Base-by-base conservation (phyloP, 2,329 filamentous ascomycete species). In the Talaromyces sp. region DNA sequence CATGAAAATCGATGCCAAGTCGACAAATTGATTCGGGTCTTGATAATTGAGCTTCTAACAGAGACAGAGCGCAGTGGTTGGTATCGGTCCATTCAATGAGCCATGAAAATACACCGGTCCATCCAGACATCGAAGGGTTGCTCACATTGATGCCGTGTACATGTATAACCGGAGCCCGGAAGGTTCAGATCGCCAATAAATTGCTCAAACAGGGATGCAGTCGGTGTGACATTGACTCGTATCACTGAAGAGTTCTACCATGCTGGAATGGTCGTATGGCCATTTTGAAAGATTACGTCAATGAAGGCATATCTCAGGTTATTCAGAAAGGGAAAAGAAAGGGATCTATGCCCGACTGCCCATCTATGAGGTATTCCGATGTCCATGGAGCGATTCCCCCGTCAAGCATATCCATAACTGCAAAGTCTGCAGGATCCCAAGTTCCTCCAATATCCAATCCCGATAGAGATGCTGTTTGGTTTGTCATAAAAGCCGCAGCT, bases 321-420 rank as follows among this genome's bases (percentile, higher is more conserved):
- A 2, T 1, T 47, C 39, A 57, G 16, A 53, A 58, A 9, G 53
- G 56, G 41, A 58, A 56, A 4, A 56, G 19, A 29, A 56, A 56
- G 13, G 56, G 56, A 16, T 58, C 56, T 7, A 58, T 49, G 1
- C 56, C 53, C 6, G 56, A 56, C 40, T 58, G 56, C 2, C 56
- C 53, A 50, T 58, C 53, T 13, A 51, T 56, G 11, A 58, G 36
- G 30, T 58, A 58, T 29, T 58, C 56, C 11, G 48, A 48, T n/a
- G 56, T 54, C 56, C 56, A 56, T 24, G 56, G 50, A 6, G 48
- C 32, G 2, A 52, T 54, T 6, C 56, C 50, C 9, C 54, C 53
- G 27, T 54, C 51, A n/a, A 58, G 6, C 33, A 58, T 54, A 27
- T 56, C 54, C 45, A 58, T 52, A 10, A 56, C 45, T 11, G 53